Evolutionary conservation across 257 asterid species (phyloP).

Genomic region (Handroanthus guayacan): DNA sequence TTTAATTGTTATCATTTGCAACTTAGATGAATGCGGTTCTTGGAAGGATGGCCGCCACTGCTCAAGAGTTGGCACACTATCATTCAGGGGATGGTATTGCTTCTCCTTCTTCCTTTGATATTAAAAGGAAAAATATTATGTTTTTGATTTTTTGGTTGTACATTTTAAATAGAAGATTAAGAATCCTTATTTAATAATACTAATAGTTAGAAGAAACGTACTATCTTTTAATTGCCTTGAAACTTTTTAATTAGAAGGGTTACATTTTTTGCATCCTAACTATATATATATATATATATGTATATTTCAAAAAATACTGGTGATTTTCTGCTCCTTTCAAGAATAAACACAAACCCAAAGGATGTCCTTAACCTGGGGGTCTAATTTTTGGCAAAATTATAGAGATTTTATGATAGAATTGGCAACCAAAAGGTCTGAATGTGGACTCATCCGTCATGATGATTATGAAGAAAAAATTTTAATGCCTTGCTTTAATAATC

Average conservation of each 20-base stretch:
- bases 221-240: constrained; percentile 9
- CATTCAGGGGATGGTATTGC: constrained; percentile 94
- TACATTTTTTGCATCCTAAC: constrained; percentile 11
- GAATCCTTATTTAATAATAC: constrained; percentile 16
- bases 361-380: constrained; percentile 1
- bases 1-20: constrained; percentile 33
- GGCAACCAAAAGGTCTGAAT: constrained; percentile 16
- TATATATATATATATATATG: neutral
- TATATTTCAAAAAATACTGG: neutral
- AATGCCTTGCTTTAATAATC: constrained; percentile 25
- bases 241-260: neutral
- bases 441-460: neutral
- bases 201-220: neutral
- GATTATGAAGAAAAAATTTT: constrained; percentile 16
- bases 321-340: constrained; percentile 21
- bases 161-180: constrained; percentile 27
- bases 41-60: constrained; percentile 87
- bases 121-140: neutral
- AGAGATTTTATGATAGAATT: neutral
- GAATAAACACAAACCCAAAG: constrained; percentile 8
- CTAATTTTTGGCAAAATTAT: neutral
- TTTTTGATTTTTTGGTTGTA: constrained; percentile 11
- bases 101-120: constrained; percentile 34
- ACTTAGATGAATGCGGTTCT: constrained; percentile 90
- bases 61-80: constrained; percentile 92